Evolutionary conservation across 2,329 filamentous ascomycete genomes (phyloP), one percentile per base, ranked within the genome.

Genomic region (Colletotrichum gloeosporioides): DNA sequence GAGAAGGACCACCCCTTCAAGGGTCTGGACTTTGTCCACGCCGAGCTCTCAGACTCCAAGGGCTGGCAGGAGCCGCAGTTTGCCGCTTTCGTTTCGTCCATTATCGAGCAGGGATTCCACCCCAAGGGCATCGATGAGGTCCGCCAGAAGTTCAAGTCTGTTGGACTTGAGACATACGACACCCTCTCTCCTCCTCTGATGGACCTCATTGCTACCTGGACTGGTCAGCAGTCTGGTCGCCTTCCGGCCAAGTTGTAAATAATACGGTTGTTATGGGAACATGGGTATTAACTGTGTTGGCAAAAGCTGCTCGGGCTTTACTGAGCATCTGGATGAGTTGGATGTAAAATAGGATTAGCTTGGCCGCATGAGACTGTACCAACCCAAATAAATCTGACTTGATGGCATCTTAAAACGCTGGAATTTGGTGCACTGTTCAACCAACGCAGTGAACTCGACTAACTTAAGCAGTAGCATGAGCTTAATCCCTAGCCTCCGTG

Each of bases 11-110:
- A 94, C 80, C 85, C 92, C 0, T 94, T 94, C 87, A 90, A 92
- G 82, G 92, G 92, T 1, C 86, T 94, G n/a, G 92, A 93, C 82
- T 94, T 94, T 82, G 91, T 94, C 13, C 92, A 94, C 82, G 87
- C 86, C 2, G 92, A 94, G 84, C 84, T 94, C 61, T 90, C 88
- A 22, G 85, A 89, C 67, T 83, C 89, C 71, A 87, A 89, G 81
- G 92, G 92, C n/a, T 94, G 93, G 92, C 92, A 94, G 84, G 92
- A 93, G 85, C 92, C 92, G 8, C 92, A 94, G 80, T 94, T 94
- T 78, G 92, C 92, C 3, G 93, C 89, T 0, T 94, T 94, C 76
- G 92, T 94, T 53, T 91, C 89, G 44, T 92, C 89, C 72, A 91
- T 94, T 75, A 93, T 94, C 75, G 92, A 94, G 88, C 92, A 93